phyloP scores from a whole-genome alignment of 441 rosid species.

The Populus hybrid region DNA sequence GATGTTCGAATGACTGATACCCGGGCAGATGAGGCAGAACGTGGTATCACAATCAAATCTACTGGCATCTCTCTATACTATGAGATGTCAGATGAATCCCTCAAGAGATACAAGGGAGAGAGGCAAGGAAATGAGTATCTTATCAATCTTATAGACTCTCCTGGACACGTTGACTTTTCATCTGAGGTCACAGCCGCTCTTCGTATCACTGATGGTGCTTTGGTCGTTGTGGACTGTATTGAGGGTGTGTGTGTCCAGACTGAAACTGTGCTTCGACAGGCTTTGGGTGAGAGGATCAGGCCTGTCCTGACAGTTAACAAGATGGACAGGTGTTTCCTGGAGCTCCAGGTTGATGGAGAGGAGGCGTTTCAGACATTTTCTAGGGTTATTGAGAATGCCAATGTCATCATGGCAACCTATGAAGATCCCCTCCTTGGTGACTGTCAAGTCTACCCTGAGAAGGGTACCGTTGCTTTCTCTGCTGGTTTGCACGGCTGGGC shows the following conservation, averaged over 20 bases:
- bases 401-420: slow-evolving; percentile 74
- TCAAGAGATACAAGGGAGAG: slow-evolving; percentile 51
- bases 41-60: slow-evolving; percentile 73
- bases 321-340: slow-evolving; percentile 82
- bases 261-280: slow-evolving; percentile 72
- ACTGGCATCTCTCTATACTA: slow-evolving; percentile 70
- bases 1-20: slow-evolving; percentile 82
- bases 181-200: slow-evolving; percentile 91
- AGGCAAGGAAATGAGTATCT: slow-evolving; percentile 63
- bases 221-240: slow-evolving; percentile 75
- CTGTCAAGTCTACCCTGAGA: slow-evolving; percentile 64
- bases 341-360: slow-evolving; percentile 80
- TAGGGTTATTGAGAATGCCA: slow-evolving; percentile 72
- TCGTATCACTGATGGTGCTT: slow-evolving; percentile 87
- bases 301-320: slow-evolving; percentile 76
- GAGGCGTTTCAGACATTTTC: slow-evolving; percentile 69
- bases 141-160: slow-evolving; percentile 83
- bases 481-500: slow-evolving; percentile 69
- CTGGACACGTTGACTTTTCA: slow-evolving; percentile 86
- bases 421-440: slow-evolving; percentile 76
- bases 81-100: slow-evolving; percentile 42
- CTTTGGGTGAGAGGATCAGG: slow-evolving; percentile 71
- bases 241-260: slow-evolving; percentile 82
- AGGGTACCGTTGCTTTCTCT: slow-evolving; percentile 63
- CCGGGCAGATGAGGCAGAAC: slow-evolving; percentile 70